These are phyloP conservation scores for Neopestalotiopsis sp. DNA, from an alignment of 2,329 filamentous ascomycete species.

Conservation along the genomic window DNA sequence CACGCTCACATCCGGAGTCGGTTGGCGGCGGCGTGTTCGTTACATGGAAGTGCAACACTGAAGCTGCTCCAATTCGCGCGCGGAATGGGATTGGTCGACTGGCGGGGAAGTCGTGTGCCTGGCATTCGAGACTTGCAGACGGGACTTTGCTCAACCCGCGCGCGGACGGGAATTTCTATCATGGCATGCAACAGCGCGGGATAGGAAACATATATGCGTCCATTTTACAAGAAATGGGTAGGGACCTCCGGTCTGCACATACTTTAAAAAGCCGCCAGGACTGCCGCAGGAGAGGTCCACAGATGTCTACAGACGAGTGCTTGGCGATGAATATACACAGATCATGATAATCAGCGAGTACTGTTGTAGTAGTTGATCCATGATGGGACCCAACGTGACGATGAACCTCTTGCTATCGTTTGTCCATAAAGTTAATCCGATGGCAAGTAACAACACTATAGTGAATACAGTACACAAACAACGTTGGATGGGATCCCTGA, in stretches of 20 bases:
- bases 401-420: too few relatives aligned
- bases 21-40: not conserved
- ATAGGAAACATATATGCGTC: not conserved
- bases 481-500: too few relatives aligned
- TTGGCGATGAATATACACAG: too few relatives aligned
- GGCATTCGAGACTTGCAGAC: conserved; percentile 14
- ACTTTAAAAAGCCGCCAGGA: not conserved
- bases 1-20: not conserved
- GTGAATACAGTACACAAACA: too few relatives aligned
- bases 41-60: not conserved
- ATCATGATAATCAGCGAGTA: too few relatives aligned
- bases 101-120: not conserved
- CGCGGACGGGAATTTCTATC: not conserved
- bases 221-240: not conserved
- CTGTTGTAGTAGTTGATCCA: too few relatives aligned
- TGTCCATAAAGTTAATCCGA: too few relatives aligned
- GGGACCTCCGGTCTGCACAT: not conserved
- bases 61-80: not conserved
- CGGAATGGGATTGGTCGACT: conserved; percentile 5
- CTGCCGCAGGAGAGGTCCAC: not conserved
- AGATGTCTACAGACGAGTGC: too few relatives aligned
- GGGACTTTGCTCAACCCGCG: not conserved
- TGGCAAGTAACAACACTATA: too few relatives aligned
- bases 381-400: too few relatives aligned
- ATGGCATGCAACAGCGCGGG: too few relatives aligned